Percentiles rank a stretch among this genome's conserved stretches.
phyloP scores from a whole-genome alignment of 306 rosid species.

The Trifolium subterraneum region DNA sequence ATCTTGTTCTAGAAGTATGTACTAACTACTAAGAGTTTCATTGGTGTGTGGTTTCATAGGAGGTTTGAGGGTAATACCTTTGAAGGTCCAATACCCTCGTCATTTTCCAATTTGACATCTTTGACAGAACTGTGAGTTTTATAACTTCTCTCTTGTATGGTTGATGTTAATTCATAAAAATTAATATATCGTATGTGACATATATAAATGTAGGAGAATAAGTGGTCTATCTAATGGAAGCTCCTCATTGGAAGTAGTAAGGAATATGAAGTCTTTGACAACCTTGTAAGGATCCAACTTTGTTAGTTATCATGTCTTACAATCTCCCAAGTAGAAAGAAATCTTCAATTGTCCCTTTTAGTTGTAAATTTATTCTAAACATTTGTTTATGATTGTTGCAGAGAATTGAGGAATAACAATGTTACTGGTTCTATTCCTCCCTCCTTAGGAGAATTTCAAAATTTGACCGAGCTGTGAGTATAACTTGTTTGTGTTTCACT shows the following conservation, averaged over 20 bases:
- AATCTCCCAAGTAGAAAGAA: slow-evolving; percentile 7
- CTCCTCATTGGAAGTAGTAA: slow-evolving; percentile 70
- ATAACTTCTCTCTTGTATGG: slow-evolving; percentile 14
- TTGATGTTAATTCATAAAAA: background rate
- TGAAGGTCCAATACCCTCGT: slow-evolving; percentile 66
- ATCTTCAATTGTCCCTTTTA: slow-evolving; percentile 5
- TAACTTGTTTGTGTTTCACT: slow-evolving; percentile 10
- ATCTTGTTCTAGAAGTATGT: background rate
- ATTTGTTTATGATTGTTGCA: slow-evolving; percentile 47
- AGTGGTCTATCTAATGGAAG: slow-evolving; percentile 69
- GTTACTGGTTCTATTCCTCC: slow-evolving; percentile 74
- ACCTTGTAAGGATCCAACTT: slow-evolving; percentile 54
- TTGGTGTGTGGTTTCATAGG: slow-evolving; percentile 51
- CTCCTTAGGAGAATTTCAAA: slow-evolving; percentile 56
- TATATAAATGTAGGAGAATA: slow-evolving; percentile 55
- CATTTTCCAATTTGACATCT: slow-evolving; percentile 74
- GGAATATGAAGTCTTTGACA: slow-evolving; percentile 67
- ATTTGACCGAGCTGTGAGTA: slow-evolving; percentile 65
- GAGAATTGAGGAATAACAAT: slow-evolving; percentile 74
- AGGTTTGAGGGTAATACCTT: slow-evolving; percentile 87
- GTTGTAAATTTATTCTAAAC: slow-evolving; percentile 27
- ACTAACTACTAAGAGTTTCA: slow-evolving; percentile 37
- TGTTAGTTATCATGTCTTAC: slow-evolving; percentile 20
- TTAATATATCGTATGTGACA: slow-evolving; percentile 41
- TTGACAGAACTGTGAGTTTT: slow-evolving; percentile 67